These are phyloP conservation scores for Hansenula lynferdii DNA, from an alignment of 1,139 yeast genomes.

Conservation along the genomic window DNA sequence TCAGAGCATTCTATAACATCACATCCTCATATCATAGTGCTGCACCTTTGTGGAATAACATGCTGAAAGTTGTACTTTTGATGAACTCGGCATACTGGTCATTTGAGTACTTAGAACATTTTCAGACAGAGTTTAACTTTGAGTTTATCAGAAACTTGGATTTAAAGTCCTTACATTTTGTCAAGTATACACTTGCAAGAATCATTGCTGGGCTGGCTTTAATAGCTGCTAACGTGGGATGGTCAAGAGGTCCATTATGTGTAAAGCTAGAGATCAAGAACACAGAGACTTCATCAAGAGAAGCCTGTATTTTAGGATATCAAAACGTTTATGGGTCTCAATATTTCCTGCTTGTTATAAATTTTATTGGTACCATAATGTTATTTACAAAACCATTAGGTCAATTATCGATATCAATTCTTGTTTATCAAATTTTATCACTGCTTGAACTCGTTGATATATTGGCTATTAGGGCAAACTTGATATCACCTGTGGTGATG, in stretches of 20 bases:
- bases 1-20: conserved; percentile 65
- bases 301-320: conserved; percentile 64
- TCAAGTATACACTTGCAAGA: conserved; percentile 69
- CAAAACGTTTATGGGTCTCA: conserved; percentile 86
- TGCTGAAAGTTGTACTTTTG: conserved; percentile 51
- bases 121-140: conserved; percentile 32
- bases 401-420: conserved; percentile 64
- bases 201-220: conserved; percentile 65
- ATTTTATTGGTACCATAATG: conserved; percentile 60
- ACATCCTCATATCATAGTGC: conserved; percentile 81
- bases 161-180: conserved; percentile 25
- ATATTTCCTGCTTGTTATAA: conserved; percentile 68
- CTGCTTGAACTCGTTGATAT: conserved; percentile 67
- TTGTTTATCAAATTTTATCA: conserved; percentile 69
- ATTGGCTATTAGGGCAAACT: conserved; percentile 58
- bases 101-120: conserved; percentile 61
- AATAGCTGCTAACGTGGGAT: conserved; percentile 76
- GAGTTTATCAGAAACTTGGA: conserved; percentile 31
- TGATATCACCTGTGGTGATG: conserved; percentile 67
- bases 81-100: conserved; percentile 75
- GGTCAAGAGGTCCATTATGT: conserved; percentile 86
- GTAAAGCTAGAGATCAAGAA: conserved; percentile 54
- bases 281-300: conserved; percentile 29
- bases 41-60: conserved; percentile 78
- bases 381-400: conserved; percentile 86